Conservation (phyloP, 2,329 filamentous ascomycete genomes). For the Pyrenochaeta sp. region DNA sequence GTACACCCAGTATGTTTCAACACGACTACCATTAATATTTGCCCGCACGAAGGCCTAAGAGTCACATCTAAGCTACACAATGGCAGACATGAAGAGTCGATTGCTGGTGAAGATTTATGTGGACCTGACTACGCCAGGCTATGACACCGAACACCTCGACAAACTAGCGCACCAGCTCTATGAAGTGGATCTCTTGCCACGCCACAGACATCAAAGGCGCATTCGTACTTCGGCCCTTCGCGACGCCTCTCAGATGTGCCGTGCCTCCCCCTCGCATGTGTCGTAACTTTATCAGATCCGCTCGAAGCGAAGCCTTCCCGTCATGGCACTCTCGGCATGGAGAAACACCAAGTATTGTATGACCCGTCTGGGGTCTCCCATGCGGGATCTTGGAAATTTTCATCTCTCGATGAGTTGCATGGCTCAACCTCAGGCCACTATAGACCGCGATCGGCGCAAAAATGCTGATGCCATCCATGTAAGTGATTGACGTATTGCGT, state of each 20-base stretch:
- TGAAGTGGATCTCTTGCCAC: no score
- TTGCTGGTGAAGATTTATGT: not conserved
- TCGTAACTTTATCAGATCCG: slow-evolving; percentile 34
- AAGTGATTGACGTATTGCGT: slow-evolving; percentile 10
- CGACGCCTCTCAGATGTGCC: slow-evolving; percentile 5
- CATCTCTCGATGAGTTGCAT: not conserved
- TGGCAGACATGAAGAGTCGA: not conserved
- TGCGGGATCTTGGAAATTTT: not conserved
- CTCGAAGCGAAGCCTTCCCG: slow-evolving; percentile 26
- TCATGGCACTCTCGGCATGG: not conserved
- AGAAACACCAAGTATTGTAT: not conserved
- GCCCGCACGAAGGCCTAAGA: no score
- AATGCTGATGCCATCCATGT: slow-evolving; percentile 5
- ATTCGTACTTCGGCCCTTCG: not conserved
- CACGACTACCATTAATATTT: not conserved
- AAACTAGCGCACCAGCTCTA: not conserved
- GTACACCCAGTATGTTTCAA: no score
- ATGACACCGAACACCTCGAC: not conserved
- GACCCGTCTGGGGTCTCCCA: not conserved
- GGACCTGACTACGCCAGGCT: no score
- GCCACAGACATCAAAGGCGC: slow-evolving; percentile 6
- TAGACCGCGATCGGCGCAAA: slow-evolving; percentile 16
- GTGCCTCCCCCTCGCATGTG: slow-evolving; percentile 20
- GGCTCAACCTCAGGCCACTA: not conserved
- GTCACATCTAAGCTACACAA: no score